Evolutionary conservation across 805 yeast species (phyloP), one percentile per base, ranked within the genome.

Genomic region (Pichia phayaonensis): DNA sequence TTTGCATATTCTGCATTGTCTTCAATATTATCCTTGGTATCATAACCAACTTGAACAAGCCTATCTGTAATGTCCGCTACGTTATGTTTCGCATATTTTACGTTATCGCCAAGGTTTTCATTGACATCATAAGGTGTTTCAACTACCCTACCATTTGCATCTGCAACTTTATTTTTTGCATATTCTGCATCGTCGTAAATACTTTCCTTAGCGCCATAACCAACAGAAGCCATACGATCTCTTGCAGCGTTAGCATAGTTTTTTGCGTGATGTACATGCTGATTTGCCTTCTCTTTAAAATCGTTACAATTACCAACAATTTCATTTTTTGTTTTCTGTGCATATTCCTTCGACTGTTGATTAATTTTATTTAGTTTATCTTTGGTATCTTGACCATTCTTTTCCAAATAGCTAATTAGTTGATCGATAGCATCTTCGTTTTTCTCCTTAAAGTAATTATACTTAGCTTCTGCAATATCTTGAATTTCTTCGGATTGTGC

Each of bases 401-500:
- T 40, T 15, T 53, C 47, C 15, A 57, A 11, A 43, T 53, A 50
- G 1, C 39, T 23, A 27, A 50, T 48, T 23, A 61, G 40, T 23
- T 54, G 49, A 18, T 43, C 41, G n/a, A 55, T 47, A 11, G 66
- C 63, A 31, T 57, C 55, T 10, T 55, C 54, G 43, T 53, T 55
- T 50, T 55, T 59, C 1, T 49, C 29, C 36, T 54, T 46, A 1
- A 57, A 47, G 5, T 53, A 54, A 1, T 61, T 57, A 41, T 59
- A 62, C 40, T 56, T 56, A 38, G 51, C 53, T 44, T 56, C 49
- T 7, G 68, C 65, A 20, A 52, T 56, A 8, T 62, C 61, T 51
- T 63, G 65, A n/a, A 48, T 58, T 38, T 62, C 65, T 36, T 60
- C 40, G 2, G 66, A 59, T 49, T 61, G 56, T 4, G 64, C 65